Evolutionary conservation across 306 rosid species (phyloP).

Genomic region (Vicia sativa): DNA sequence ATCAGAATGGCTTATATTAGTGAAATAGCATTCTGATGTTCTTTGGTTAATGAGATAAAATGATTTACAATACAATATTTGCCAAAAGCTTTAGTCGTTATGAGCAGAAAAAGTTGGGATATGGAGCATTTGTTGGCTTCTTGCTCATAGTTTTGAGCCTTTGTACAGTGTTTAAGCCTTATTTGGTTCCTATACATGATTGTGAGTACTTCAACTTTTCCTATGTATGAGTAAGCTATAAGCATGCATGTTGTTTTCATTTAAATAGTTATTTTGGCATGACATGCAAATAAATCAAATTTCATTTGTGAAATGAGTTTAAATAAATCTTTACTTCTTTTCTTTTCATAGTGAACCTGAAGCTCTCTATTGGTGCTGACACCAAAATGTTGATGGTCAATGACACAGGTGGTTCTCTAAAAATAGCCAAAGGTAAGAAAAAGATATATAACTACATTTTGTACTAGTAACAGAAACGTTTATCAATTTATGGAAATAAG

Average conservation of each 20-base stretch:
- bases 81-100: slow-evolving; percentile 79
- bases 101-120: slow-evolving; percentile 76
- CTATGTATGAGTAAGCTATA: neutral
- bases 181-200: slow-evolving; percentile 57
- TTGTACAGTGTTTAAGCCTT: slow-evolving; percentile 73
- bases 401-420: slow-evolving; percentile 44
- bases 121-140: slow-evolving; percentile 73
- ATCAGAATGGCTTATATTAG: slow-evolving; percentile 26
- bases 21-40: slow-evolving; percentile 39
- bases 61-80: slow-evolving; percentile 64
- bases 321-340: slow-evolving; percentile 15
- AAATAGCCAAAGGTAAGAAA: slow-evolving; percentile 44
- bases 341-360: slow-evolving; percentile 60
- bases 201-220: slow-evolving; percentile 56
- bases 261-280: too few relatives aligned
- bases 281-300: slow-evolving; percentile 29
- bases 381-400: slow-evolving; percentile 58
- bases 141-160: slow-evolving; percentile 56
- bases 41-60: slow-evolving; percentile 30
- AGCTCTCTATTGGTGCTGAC: slow-evolving; percentile 48
- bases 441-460: neutral
- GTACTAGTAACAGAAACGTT: neutral
- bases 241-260: too few relatives aligned
- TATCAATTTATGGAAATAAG: neutral
- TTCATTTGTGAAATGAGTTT: neutral